Base-by-base conservation (phyloP, 345 rosid genomes). In the Triadica sebifera region DNA sequence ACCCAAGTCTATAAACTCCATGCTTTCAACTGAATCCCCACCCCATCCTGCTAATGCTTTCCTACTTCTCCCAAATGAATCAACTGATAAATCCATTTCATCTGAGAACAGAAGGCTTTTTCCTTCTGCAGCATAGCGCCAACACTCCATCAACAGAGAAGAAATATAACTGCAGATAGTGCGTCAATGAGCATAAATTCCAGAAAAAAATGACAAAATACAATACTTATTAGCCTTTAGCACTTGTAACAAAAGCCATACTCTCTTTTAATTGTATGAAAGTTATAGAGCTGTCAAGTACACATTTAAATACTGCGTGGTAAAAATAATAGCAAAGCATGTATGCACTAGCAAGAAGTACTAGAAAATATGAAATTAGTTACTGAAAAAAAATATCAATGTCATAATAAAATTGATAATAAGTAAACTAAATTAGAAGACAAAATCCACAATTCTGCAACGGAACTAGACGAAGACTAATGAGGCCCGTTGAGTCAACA, bases 61-160 rank as follows among this genome's bases (percentile, higher is more conserved):
- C 67, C 77, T 74, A 79, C 62, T 76, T 76, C 82, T 80, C 63
- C 77, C 50, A 74, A 73, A 77, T 46, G 84, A 64, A 77, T 85
- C 87, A 74, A 72, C 74, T 25, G 87, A 79, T 5, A 78, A 67
- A 75, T 84, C 82, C n/a, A 84, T 50, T 77, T 71, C 89, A 67
- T 78, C 85, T 3, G 82, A 50, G 69, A 85, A 79, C 70, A 75
- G 43, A 78, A 73, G 49, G 69, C 76, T 79, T 72, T 78, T 84
- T n/a, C 84, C 88, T 72, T 84, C 85, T 55, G 79, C 37, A 47
- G 65, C 74, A 70, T 75, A 84, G 71, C 80, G 80, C 92, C 92
- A 89, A 58, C 84, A 81, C 68, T 89, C 92, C 90, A 87, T 87
- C 62, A 61, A 53, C 68, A 69, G 51, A 68, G 56, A 24, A 68